Conservation (phyloP, 805 yeast species). For the Metschnikowia baotianmanensis region DNA sequence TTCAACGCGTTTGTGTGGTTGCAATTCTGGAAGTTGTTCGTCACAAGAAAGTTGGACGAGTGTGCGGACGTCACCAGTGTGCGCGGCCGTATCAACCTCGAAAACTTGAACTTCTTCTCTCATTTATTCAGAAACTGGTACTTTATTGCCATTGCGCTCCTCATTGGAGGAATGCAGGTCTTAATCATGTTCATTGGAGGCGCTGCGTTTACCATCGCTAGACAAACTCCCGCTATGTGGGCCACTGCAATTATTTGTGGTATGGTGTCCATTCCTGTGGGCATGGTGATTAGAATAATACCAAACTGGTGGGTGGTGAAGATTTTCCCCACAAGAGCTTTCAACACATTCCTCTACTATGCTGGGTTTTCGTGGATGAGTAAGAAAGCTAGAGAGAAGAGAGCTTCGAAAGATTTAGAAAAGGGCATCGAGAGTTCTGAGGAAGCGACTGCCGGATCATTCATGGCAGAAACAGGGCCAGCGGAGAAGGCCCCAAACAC, state of each 20-base stretch:
- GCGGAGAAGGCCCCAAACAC: slow-evolving; percentile 2
- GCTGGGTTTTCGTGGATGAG: slow-evolving; percentile 37
- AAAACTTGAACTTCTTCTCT: slow-evolving; percentile 77
- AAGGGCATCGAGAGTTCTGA: slow-evolving; percentile 11
- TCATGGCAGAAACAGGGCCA: background rate
- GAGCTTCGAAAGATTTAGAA: slow-evolving; percentile 20
- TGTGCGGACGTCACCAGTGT: slow-evolving; percentile 64
- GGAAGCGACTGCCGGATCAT: background rate
- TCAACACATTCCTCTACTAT: slow-evolving; percentile 37
- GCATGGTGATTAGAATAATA: slow-evolving; percentile 67
- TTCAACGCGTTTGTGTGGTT: slow-evolving; percentile 98
- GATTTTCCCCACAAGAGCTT: slow-evolving; percentile 61
- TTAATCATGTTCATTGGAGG: slow-evolving; percentile 97
- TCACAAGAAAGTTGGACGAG: slow-evolving; percentile 87
- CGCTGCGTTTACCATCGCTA: slow-evolving; percentile 80
- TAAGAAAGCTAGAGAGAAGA: slow-evolving; percentile 23
- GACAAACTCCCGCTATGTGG: slow-evolving; percentile 88
- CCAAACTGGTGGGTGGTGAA: slow-evolving; percentile 77
- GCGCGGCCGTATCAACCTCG: slow-evolving; percentile 54
- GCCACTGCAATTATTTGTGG: slow-evolving; percentile 84
- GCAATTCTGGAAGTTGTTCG: slow-evolving; percentile 91
- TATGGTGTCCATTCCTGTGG: slow-evolving; percentile 74
- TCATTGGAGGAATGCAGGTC: slow-evolving; percentile 83
- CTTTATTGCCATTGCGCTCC: slow-evolving; percentile 65
- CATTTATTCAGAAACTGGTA: slow-evolving; percentile 81